These are phyloP conservation scores for Cladosporium colombiae DNA, from an alignment of 2,329 filamentous ascomycete species.

Conservation along the genomic window DNA sequence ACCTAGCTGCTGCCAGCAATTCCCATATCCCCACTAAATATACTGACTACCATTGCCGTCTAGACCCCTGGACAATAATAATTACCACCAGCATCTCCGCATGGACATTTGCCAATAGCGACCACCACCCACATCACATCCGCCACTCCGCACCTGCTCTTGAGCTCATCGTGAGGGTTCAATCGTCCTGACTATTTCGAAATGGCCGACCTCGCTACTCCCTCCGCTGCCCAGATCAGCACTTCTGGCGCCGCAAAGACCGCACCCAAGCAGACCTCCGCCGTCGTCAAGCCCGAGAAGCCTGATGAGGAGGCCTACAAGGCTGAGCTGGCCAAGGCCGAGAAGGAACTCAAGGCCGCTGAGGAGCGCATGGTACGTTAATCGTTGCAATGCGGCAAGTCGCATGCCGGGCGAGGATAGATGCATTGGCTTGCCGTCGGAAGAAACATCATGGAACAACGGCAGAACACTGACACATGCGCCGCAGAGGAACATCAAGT, in stretches of 20 bases:
- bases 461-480: slow-evolving; percentile 25
- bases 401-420: slow-evolving; percentile 13
- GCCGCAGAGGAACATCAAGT: slow-evolving; percentile 76
- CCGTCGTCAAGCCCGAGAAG: slow-evolving; percentile 70
- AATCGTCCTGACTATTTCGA: slow-evolving; percentile 20
- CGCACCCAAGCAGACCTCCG: slow-evolving; percentile 31
- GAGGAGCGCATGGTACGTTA: slow-evolving; percentile 60
- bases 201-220: slow-evolving; percentile 41
- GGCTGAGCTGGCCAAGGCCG: slow-evolving; percentile 72
- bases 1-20: slow-evolving; percentile 2
- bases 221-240: slow-evolving; percentile 39
- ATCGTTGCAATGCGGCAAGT: not conserved
- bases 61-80: slow-evolving; percentile 4
- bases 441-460: not conserved
- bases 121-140: slow-evolving; percentile 2
- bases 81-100: not conserved
- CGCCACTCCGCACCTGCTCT: slow-evolving; percentile 1
- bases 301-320: slow-evolving; percentile 87
- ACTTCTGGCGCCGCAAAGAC: slow-evolving; percentile 36
- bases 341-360: slow-evolving; percentile 80
- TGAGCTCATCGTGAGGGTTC: slow-evolving; percentile 21
- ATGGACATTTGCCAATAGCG: slow-evolving; percentile 4
- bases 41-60: not conserved
- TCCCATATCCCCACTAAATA: slow-evolving; percentile 5
- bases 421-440: slow-evolving; percentile 8